Evolutionary conservation across 202 grass and related monocot genomes (phyloP).

Genomic region (Musa balbisiana): DNA sequence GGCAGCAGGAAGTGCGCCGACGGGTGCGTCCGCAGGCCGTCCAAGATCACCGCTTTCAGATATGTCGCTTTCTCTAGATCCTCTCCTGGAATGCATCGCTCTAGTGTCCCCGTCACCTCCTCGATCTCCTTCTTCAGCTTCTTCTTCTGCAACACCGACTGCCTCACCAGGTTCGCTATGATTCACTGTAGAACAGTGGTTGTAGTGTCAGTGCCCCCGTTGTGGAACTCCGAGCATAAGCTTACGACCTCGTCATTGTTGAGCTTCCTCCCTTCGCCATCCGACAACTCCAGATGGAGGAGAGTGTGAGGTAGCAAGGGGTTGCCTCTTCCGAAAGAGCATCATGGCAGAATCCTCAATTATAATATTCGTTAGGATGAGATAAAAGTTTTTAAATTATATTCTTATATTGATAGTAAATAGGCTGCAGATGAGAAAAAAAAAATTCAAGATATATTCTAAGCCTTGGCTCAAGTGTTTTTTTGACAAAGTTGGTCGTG

Average conservation of each 20-base stretch:
- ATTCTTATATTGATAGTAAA: no score
- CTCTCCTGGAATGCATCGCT: neutral
- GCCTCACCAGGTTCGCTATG: constrained; percentile 9
- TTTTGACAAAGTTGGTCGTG: no score
- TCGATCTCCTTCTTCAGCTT: constrained; percentile 5
- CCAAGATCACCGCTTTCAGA: constrained; percentile 1
- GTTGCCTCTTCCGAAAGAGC: neutral
- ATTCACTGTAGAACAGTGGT: constrained; percentile 13
- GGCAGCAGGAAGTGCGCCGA: neutral
- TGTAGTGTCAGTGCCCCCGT: constrained; percentile 10
- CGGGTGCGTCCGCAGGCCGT: neutral
- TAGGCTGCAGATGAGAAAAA: no score
- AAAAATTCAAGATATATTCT: no score
- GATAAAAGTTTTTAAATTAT: no score
- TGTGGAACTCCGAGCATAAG: constrained; percentile 6
- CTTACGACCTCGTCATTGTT: neutral
- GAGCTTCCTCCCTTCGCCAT: neutral
- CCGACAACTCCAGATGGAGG: neutral
- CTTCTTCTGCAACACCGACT: neutral
- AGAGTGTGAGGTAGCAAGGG: no score
- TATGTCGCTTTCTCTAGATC: neutral
- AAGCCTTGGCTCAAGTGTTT: no score
- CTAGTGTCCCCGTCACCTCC: neutral
- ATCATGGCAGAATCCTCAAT: no score
- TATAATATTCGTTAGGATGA: no score